Conservation (phyloP, 495 filamentous ascomycete species). For the Echria macrotheca region DNA sequence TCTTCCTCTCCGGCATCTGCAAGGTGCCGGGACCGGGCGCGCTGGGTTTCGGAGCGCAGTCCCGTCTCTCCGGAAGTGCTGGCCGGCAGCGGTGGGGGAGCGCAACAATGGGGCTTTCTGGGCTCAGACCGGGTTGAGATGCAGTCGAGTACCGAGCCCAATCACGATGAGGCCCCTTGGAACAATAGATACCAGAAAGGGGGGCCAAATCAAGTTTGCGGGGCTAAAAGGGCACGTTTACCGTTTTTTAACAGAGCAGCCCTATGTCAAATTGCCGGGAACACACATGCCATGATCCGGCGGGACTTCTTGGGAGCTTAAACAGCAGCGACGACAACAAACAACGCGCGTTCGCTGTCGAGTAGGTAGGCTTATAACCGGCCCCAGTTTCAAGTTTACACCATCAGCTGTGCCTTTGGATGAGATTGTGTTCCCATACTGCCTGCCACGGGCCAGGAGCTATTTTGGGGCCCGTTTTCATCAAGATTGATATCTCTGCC, state of each 20-base stretch:
- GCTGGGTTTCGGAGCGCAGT: constrained; percentile 24
- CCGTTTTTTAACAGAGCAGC: constrained; percentile 22
- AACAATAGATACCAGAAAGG: background rate
- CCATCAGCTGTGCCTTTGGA: background rate
- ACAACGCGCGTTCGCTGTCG: background rate
- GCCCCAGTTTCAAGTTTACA: constrained; percentile 15
- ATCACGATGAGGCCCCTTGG: constrained; percentile 1
- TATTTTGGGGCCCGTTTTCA: constrained; percentile 12
- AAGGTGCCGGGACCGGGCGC: constrained; percentile 18
- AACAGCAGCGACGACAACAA: constrained; percentile 1
- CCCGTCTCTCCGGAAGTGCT: constrained; percentile 16
- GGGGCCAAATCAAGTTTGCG: constrained; percentile 20
- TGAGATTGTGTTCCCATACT: background rate
- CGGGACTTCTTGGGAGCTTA: constrained; percentile 13
- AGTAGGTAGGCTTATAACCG: no score
- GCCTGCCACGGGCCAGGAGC: constrained; percentile 6
- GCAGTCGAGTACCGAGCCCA: constrained; percentile 7
- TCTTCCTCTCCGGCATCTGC: constrained; percentile 17
- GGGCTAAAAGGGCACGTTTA: constrained; percentile 19
- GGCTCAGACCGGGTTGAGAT: constrained; percentile 13
- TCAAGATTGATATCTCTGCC: constrained; percentile 10
- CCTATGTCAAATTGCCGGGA: constrained; percentile 23
- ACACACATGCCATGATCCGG: constrained; percentile 18
- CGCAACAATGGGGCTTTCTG: constrained; percentile 1
- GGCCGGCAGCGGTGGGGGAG: constrained; percentile 7